Base-by-base conservation (phyloP, 176 grass and related monocot species). In the Eremochloa ophiuroides region DNA sequence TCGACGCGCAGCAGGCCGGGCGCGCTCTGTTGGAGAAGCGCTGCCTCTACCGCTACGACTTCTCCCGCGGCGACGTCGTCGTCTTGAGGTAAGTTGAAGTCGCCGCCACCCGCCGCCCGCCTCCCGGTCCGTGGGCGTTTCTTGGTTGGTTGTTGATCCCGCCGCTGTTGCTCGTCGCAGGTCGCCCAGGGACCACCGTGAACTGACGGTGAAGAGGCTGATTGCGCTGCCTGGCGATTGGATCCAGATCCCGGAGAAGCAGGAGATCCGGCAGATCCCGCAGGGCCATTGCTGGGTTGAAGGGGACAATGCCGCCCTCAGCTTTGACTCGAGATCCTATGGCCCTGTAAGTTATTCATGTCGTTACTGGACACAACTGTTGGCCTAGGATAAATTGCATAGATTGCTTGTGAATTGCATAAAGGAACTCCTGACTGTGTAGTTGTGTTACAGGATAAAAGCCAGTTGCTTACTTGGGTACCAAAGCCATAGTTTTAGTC, bases 211-310 rank as follows among this genome's bases (percentile, higher is more conserved):
- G 53, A 91, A 92, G 81, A 83, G 94, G 79, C 59, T 97, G 62
- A 90, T 94, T 66, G 94, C 84, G 62, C 75, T 97, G 78, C 94
- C 89, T 8, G 87, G 89, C 29, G 89, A 97, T 35, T 94, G 91
- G 91, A 85, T 97, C 76, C 87, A 90, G 87, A 72, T 94, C 68
- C 94, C 82, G 23, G 85, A 90, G 59, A 79, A 75, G 14, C 33
- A 40, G 37, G 91, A 94, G 55, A 84, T 97, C 82, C 20, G 82
- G 17, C 62, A 88, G 74, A 87, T 97, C 39, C 91, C 87, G 2
- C 66, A 84, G 35, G 94, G 94, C 3, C 89, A 91, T 80, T 97
- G 91, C 75, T 97, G 94, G 91, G 87, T 97, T 23, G 91, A 97
- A 94, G 94, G 94, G 63, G 94, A 92, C 69, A 94, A 92, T 78